Percentiles rank a stretch among this genome's conserved stretches.
phyloP scores from a whole-genome alignment of 768 basidiomycete species.

The Cytidiella melzeri region DNA sequence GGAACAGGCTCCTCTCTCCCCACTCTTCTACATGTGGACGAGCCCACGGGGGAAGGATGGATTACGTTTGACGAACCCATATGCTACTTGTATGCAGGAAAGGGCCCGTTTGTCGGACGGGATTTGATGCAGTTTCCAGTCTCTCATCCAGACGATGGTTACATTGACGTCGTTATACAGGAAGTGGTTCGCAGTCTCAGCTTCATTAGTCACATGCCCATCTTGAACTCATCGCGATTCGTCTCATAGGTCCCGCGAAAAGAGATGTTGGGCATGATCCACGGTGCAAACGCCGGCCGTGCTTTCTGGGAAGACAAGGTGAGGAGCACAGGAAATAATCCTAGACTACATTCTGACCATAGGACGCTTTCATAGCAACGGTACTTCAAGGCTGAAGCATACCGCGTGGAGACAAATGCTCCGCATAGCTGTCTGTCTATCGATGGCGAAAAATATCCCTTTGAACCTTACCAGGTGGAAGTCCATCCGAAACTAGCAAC shows the following conservation, averaged over 20 bases:
- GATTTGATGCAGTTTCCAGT: conserved; percentile 83
- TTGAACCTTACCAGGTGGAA: conserved; percentile 72
- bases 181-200: conserved; percentile 41
- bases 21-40: conserved; percentile 29
- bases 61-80: conserved; percentile 61
- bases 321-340: conserved; percentile 14
- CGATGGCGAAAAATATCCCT: conserved; percentile 76
- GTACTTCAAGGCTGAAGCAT: conserved; percentile 70
- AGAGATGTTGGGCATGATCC: conserved; percentile 47
- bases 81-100: conserved; percentile 68
- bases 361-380: conserved; percentile 47
- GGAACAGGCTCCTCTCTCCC: conserved; percentile 31
- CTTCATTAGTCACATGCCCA: not conserved
- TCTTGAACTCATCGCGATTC: not conserved
- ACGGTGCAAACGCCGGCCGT: conserved; percentile 56
- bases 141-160: conserved; percentile 71
- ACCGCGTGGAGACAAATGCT: conserved; percentile 58
- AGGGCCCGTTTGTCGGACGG: conserved; percentile 68
- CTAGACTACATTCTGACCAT: not conserved
- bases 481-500: conserved; percentile 63
- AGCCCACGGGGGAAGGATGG: conserved; percentile 53
- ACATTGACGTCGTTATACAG: conserved; percentile 68
- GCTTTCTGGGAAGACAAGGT: conserved; percentile 59
- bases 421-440: conserved; percentile 54
- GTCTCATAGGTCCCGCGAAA: conserved; percentile 41